Evolutionary conservation across 495 filamentous ascomycete species (phyloP).

Genomic region (Xylaria cubensis): DNA sequence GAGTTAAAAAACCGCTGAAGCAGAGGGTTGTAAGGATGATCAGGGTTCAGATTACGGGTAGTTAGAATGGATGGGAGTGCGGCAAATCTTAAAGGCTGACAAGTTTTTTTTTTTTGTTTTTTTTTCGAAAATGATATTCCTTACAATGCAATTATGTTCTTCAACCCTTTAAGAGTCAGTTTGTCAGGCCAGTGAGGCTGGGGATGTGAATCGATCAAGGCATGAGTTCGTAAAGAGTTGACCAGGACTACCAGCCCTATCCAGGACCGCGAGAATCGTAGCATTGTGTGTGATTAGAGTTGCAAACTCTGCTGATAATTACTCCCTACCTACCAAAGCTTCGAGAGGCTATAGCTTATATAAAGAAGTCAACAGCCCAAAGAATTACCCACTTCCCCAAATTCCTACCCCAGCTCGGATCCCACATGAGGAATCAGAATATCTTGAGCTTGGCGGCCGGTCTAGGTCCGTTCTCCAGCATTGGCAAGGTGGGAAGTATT

Average conservation of each 20-base stretch:
- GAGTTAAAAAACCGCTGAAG: not conserved
- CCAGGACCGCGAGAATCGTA: not conserved
- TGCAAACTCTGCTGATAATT: not conserved
- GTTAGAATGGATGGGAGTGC: not conserved
- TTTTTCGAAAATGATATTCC: not conserved
- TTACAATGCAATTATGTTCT: slow-evolving; percentile 24
- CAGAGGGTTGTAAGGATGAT: not conserved
- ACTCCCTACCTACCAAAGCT: not conserved
- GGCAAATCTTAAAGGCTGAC: not conserved
- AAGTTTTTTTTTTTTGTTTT: too few relatives aligned
- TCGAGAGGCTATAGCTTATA: not conserved
- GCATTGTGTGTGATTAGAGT: not conserved
- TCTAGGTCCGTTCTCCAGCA: slow-evolving; percentile 6
- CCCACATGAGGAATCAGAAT: not conserved
- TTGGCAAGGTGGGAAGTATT: slow-evolving; percentile 8
- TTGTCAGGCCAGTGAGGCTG: not conserved
- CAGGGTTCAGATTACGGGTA: not conserved
- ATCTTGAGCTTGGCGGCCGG: slow-evolving; percentile 8
- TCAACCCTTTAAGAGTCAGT: slow-evolving; percentile 10
- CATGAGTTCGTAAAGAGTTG: not conserved
- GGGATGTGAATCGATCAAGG: slow-evolving; percentile 3
- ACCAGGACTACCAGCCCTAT: not conserved
- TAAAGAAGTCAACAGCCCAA: not conserved
- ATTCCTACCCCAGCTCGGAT: not conserved
- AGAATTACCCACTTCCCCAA: not conserved